These are phyloP conservation scores for Lipomyces sp. DNA, from an alignment of 805 yeast genomes.

Conservation along the genomic window DNA sequence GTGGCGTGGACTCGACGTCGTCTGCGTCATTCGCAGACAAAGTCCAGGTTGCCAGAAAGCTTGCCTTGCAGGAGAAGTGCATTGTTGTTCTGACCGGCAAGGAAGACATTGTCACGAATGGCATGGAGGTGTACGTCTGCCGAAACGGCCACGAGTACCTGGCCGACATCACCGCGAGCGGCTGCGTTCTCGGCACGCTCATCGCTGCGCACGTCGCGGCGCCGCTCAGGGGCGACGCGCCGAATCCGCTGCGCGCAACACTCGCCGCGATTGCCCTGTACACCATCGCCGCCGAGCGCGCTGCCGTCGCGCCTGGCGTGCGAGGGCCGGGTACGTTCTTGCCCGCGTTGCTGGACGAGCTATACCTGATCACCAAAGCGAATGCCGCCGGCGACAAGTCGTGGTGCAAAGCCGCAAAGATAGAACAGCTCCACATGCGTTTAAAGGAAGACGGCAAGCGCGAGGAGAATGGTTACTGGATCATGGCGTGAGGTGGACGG, in stretches of 20 bases:
- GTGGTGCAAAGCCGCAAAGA: conserved; percentile 21
- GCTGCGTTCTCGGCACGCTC: conserved; percentile 75
- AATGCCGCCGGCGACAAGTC: conserved; percentile 4
- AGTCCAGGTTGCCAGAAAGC: conserved; percentile 12
- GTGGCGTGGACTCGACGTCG: conserved; percentile 60
- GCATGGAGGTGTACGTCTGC: conserved; percentile 39
- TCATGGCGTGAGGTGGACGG: too few relatives aligned
- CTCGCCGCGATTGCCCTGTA: conserved; percentile 55
- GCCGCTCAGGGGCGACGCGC: conserved; percentile 40
- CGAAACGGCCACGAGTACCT: conserved; percentile 61
- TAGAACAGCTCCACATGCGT: conserved; percentile 1
- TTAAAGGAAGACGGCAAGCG: background rate
- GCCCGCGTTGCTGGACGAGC: conserved; percentile 46
- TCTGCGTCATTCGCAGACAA: conserved; percentile 46
- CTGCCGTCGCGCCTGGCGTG: conserved; percentile 40
- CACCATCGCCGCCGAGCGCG: conserved; percentile 59
- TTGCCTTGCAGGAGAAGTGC: conserved; percentile 37
- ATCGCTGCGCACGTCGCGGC: conserved; percentile 56
- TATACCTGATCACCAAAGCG: conserved; percentile 28
- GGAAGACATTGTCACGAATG: conserved; percentile 51
- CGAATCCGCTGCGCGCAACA: conserved; percentile 39
- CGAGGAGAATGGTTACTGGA: too few relatives aligned
- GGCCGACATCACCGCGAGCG: conserved; percentile 74
- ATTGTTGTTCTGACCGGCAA: conserved; percentile 73
- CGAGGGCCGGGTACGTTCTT: conserved; percentile 57